These are phyloP conservation scores for Ceratocystiopsis brevicomis DNA, from an alignment of 2,329 filamentous ascomycete species.

Conservation along the genomic window DNA sequence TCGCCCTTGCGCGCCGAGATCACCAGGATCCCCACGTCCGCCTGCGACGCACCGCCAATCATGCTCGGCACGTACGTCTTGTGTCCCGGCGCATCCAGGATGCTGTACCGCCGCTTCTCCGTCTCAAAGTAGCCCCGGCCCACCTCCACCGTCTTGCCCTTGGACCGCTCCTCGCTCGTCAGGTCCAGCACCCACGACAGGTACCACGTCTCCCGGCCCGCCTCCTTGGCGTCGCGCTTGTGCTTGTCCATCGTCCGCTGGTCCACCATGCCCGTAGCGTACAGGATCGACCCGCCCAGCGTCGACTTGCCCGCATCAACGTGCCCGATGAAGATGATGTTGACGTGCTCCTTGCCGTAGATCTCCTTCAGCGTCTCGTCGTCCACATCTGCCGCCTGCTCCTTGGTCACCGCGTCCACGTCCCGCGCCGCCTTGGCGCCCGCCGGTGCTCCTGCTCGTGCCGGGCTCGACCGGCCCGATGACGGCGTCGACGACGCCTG, in stretches of 20 bases:
- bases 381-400: constrained; percentile 57
- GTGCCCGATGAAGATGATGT: constrained; percentile 91
- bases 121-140: constrained; percentile 94
- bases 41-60: constrained; percentile 84
- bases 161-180: constrained; percentile 86
- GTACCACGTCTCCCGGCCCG: constrained; percentile 96
- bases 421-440: constrained; percentile 37
- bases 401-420: constrained; percentile 66
- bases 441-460: constrained; percentile 27
- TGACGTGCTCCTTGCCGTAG: constrained; percentile 82
- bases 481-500: constrained; percentile 65
- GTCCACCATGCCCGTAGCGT: constrained; percentile 96
- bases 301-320: constrained; percentile 98
- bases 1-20: constrained; percentile 95
- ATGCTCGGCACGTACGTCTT: constrained; percentile 97
- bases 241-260: constrained; percentile 97
- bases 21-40: constrained; percentile 85
- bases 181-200: constrained; percentile 95
- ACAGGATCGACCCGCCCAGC: constrained; percentile 80
- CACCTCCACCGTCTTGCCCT: constrained; percentile 97
- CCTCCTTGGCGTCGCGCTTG: constrained; percentile 87
- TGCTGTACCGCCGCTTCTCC: constrained; percentile 87
- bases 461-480: constrained; percentile 69
- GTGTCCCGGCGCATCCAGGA: constrained; percentile 90
- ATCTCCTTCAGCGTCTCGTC: constrained; percentile 72